A percentile compares a stretch with the other conserved stretches of the same genome.
Evolutionary conservation across 345 rosid species (phyloP).

Genomic region (Nephelium lappaceum): DNA sequence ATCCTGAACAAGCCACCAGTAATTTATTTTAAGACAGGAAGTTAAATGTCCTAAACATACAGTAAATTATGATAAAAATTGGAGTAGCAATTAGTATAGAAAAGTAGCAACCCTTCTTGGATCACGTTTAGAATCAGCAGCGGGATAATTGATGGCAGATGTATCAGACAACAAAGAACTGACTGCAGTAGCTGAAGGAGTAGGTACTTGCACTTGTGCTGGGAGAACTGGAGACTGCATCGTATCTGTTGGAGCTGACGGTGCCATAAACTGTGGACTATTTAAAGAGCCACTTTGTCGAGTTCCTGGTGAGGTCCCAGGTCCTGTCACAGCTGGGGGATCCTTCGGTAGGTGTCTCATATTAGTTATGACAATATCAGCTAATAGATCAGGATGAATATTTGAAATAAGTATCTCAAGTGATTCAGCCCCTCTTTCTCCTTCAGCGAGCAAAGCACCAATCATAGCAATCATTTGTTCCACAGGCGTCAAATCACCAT

Average conservation of each 20-base stretch:
- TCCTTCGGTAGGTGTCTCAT: conserved; percentile 91
- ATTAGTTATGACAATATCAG: conserved; percentile 93
- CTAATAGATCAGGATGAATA: conserved; percentile 95
- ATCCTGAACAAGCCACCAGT: conserved; percentile 63
- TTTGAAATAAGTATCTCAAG: conserved; percentile 88
- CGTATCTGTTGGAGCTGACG: conserved; percentile 43
- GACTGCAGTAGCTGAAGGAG: conserved; percentile 40
- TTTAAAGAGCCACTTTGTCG: conserved; percentile 43
- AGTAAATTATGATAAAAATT: background rate
- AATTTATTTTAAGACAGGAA: conserved; percentile 26
- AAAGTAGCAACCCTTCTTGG: conserved; percentile 79
- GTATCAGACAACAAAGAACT: conserved; percentile 49
- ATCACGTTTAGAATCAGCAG: conserved; percentile 82
- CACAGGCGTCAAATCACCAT: conserved; percentile 78
- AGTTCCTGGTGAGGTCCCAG: conserved; percentile 42
- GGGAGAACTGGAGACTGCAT: conserved; percentile 48
- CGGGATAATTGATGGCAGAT: conserved; percentile 42
- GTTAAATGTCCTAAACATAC: background rate
- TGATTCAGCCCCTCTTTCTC: conserved; percentile 97
- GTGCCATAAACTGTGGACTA: conserved; percentile 47
- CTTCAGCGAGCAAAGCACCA: conserved; percentile 99
- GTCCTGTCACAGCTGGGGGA: conserved; percentile 59
- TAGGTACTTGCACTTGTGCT: conserved; percentile 43
- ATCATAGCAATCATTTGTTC: conserved; percentile 98
- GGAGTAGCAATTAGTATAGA: conserved; percentile 15